phyloP scores from a whole-genome alignment of 805 yeast species.

The Schizosaccharomyces pombe region DNA sequence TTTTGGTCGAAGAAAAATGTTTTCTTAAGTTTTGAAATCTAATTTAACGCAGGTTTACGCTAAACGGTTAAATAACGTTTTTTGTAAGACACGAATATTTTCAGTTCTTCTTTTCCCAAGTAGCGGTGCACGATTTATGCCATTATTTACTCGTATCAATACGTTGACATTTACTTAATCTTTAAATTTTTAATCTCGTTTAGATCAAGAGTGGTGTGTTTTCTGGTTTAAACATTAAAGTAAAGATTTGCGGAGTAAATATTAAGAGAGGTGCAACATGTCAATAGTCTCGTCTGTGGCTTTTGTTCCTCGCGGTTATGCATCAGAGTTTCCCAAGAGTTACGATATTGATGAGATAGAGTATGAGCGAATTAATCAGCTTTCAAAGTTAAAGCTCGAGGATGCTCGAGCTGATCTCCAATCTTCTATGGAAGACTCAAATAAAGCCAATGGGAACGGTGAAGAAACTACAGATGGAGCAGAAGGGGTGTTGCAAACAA shows the following conservation, averaged over 20 bases:
- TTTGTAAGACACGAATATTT: too few species aligned
- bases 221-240: neutral
- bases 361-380: conserved; percentile 64
- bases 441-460: conserved; percentile 6
- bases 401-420: conserved; percentile 50
- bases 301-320: conserved; percentile 93
- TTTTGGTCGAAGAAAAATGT: too few species aligned
- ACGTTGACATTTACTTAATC: too few species aligned
- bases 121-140: too few species aligned
- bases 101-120: too few species aligned
- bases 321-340: conserved; percentile 75
- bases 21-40: too few species aligned
- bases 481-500: conserved; percentile 4
- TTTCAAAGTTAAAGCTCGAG: conserved; percentile 61
- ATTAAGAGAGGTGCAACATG: neutral
- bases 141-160: too few species aligned
- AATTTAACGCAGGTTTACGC: too few species aligned
- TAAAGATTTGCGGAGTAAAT: neutral
- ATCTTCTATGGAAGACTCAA: conserved; percentile 5
- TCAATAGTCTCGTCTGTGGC: conserved; percentile 44
- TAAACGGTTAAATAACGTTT: too few species aligned
- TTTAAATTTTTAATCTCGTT: too few species aligned
- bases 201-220: too few species aligned
- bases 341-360: conserved; percentile 80
- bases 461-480: conserved; percentile 15